Evolutionary conservation across 768 basidiomycete species (phyloP).

Genomic region (Boletus rex-veris): DNA sequence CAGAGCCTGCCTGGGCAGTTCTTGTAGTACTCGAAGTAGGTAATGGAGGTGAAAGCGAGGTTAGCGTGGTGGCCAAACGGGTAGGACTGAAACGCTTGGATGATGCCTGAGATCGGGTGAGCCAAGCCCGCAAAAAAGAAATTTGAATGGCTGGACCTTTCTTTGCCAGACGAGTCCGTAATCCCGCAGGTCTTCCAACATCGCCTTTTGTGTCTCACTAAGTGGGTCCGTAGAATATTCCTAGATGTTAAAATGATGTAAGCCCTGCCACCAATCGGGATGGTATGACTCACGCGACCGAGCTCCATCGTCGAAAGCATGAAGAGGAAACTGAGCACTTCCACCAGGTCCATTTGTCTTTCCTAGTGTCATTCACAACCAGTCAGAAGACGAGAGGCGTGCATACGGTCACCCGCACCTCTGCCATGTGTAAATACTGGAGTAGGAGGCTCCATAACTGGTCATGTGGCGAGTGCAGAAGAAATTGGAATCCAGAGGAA

Average conservation of each 20-base stretch:
- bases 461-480: slow-evolving; percentile 89
- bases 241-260: slow-evolving; percentile 37
- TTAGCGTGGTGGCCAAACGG: slow-evolving; percentile 89
- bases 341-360: slow-evolving; percentile 87
- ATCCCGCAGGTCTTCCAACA: slow-evolving; percentile 89
- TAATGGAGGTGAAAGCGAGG: slow-evolving; percentile 82
- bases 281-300: slow-evolving; percentile 57
- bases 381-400: slow-evolving; percentile 10
- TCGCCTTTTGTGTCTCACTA: slow-evolving; percentile 74
- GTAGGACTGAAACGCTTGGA: slow-evolving; percentile 90
- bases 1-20: slow-evolving; percentile 12
- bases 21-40: slow-evolving; percentile 46
- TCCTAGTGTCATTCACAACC: slow-evolving; percentile 44
- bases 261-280: not conserved
- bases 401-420: slow-evolving; percentile 44
- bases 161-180: slow-evolving; percentile 93
- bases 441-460: slow-evolving; percentile 94
- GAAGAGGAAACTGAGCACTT: slow-evolving; percentile 91
- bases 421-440: slow-evolving; percentile 83
- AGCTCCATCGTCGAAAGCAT: slow-evolving; percentile 98
- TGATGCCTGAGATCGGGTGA: slow-evolving; percentile 44
- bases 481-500: slow-evolving; percentile 92
- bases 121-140: slow-evolving; percentile 5
- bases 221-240: slow-evolving; percentile 86
- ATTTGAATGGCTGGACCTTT: slow-evolving; percentile 45